These are phyloP conservation scores for Alternaria longipes DNA, from an alignment of 2,329 filamentous ascomycete genomes.

Conservation along the genomic window DNA sequence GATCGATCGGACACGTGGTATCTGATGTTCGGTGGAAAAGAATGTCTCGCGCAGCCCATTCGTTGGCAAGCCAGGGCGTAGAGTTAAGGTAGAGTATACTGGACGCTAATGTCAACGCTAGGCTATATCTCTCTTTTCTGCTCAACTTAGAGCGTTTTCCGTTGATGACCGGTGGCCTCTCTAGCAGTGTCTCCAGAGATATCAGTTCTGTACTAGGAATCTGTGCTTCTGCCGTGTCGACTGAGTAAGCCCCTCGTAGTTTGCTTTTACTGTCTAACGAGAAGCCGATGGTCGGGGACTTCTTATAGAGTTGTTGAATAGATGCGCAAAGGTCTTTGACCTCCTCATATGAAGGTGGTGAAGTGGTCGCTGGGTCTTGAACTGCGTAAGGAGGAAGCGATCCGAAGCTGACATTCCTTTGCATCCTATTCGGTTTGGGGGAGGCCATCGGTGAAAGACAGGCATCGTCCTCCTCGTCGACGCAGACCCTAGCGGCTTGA, in stretches of 20 bases:
- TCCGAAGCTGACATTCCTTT: conserved; percentile 48
- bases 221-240: conserved; percentile 28
- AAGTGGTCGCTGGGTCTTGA: conserved; percentile 27
- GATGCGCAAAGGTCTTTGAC: conserved; percentile 50
- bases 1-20: conserved; percentile 34
- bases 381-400: conserved; percentile 44
- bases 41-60: conserved; percentile 48
- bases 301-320: conserved; percentile 40
- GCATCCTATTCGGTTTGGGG: conserved; percentile 25
- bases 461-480: conserved; percentile 39
- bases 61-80: conserved; percentile 48
- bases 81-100: conserved; percentile 49
- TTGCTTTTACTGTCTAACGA: conserved; percentile 44
- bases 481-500: conserved; percentile 46
- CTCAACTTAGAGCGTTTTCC: conserved; percentile 42
- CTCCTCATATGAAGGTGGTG: conserved; percentile 32
- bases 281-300: conserved; percentile 43
- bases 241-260: conserved; percentile 40
- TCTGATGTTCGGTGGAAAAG: conserved; percentile 39
- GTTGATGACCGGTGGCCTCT: conserved; percentile 34
- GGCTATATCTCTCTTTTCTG: conserved; percentile 47
- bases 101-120: conserved; percentile 50
- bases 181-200: conserved; percentile 45
- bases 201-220: conserved; percentile 29
- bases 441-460: conserved; percentile 19